Percentiles rank a stretch among this genome's conserved stretches.
Conservation (phyloP, 2,329 filamentous ascomycete species). For the Arachnopeziza araneosa region DNA sequence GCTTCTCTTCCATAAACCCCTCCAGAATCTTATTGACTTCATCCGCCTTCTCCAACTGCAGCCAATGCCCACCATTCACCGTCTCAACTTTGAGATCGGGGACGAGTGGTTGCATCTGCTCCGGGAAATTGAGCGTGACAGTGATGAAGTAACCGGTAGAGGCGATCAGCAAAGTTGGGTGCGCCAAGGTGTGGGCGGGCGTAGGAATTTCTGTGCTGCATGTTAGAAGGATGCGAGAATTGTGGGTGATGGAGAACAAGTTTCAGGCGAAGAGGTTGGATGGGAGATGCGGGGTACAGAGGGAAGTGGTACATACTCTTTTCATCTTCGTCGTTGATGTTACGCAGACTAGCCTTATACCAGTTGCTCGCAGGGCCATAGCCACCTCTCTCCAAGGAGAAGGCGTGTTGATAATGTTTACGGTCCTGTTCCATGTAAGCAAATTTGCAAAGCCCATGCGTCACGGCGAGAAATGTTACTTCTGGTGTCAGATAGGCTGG, state of each 20-base stretch:
- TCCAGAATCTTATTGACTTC: constrained; percentile 14
- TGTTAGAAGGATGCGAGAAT: constrained; percentile 8
- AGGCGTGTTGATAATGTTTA: constrained; percentile 8
- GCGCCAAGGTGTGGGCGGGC: constrained; percentile 7
- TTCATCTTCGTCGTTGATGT: constrained; percentile 13
- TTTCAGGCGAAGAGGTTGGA: constrained; percentile 3
- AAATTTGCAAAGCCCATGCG: neutral
- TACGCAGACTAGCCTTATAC: constrained; percentile 7
- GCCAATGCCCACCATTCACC: constrained; percentile 16
- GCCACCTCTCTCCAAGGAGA: constrained; percentile 6
- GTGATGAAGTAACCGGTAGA: constrained; percentile 8
- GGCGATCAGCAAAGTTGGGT: constrained; percentile 10
- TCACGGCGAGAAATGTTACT: constrained; percentile 7
- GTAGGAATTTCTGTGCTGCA: constrained; percentile 7
- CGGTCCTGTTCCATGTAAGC: constrained; percentile 2
- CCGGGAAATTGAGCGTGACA: constrained; percentile 8
- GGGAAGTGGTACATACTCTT: constrained; percentile 9
- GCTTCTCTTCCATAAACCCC: constrained; percentile 12
- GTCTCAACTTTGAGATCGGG: constrained; percentile 9
- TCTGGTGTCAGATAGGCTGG: constrained; percentile 10
- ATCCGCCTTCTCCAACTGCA: constrained; percentile 14
- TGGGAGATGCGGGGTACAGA: constrained; percentile 1
- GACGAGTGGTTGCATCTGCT: constrained; percentile 9
- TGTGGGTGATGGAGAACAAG: constrained; percentile 5
- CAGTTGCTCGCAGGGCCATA: constrained; percentile 6